These are phyloP conservation scores for Xerocomus brunneocitrinus DNA, from an alignment of 768 basidiomycete genomes.

Conservation along the genomic window DNA sequence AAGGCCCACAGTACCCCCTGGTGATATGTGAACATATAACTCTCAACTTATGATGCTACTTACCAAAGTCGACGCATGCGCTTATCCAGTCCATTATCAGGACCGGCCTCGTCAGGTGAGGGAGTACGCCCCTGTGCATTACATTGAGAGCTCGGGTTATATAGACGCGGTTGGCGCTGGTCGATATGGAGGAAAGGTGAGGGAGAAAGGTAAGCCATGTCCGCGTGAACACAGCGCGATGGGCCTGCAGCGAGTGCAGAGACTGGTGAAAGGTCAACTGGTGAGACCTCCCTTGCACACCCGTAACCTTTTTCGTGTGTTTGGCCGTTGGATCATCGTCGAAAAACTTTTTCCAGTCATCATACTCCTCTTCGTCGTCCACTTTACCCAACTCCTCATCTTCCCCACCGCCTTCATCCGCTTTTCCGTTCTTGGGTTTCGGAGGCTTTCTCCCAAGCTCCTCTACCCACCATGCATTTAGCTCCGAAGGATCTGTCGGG, in stretches of 20 bases:
- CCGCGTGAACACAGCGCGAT: conserved; percentile 75
- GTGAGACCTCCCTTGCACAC: conserved; percentile 46
- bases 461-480: conserved; percentile 77
- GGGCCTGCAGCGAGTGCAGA: conserved; percentile 70
- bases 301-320: conserved; percentile 35
- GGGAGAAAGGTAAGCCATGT: conserved; percentile 77
- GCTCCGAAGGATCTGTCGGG: conserved; percentile 62
- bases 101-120: conserved; percentile 72
- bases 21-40: neutral
- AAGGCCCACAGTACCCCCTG: conserved; percentile 81
- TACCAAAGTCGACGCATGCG: conserved; percentile 77
- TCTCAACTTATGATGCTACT: conserved; percentile 17
- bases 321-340: conserved; percentile 51
- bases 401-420: conserved; percentile 34
- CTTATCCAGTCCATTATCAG: conserved; percentile 92
- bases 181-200: conserved; percentile 41
- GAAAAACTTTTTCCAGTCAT: conserved; percentile 82
- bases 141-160: conserved; percentile 63
- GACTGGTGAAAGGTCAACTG: conserved; percentile 72
- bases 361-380: conserved; percentile 40
- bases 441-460: conserved; percentile 58
- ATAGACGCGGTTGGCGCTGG: conserved; percentile 31
- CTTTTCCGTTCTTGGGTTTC: conserved; percentile 42
- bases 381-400: conserved; percentile 31
- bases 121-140: conserved; percentile 80